A percentile compares a stretch with the other conserved stretches of the same genome.
Conservation (phyloP, 805 yeast genomes). For the Candida suzukii region DNA sequence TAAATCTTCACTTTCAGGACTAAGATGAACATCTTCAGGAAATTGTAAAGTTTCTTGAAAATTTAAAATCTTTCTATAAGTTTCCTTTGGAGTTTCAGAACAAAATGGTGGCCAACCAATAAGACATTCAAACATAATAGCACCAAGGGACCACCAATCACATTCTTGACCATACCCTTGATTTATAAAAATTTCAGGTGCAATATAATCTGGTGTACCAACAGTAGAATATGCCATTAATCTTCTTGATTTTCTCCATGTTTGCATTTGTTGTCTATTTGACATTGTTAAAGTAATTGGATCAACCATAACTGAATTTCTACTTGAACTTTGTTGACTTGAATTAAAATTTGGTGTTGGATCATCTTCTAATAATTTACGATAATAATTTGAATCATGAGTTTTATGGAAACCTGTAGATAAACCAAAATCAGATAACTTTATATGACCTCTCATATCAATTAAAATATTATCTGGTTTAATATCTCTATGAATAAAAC, state of each 20-base stretch:
- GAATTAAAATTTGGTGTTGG: constrained; percentile 15
- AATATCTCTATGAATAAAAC: constrained; percentile 94
- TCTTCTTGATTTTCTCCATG: constrained; percentile 90
- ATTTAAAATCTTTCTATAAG: constrained; percentile 83
- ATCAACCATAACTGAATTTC: constrained; percentile 85
- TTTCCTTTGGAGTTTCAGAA: constrained; percentile 90
- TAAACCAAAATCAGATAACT: constrained; percentile 67
- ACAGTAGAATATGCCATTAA: constrained; percentile 95
- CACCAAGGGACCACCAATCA: constrained; percentile 98
- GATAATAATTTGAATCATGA: constrained; percentile 82
- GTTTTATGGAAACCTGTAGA: constrained; percentile 92
- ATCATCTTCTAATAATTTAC: constrained; percentile 70
- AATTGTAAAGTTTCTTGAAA: constrained; percentile 85
- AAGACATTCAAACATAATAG: constrained; percentile 92
- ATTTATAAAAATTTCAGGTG: constrained; percentile 87
- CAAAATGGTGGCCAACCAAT: constrained; percentile 98
- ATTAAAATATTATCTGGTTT: constrained; percentile 89
- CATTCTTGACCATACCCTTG: constrained; percentile 97
- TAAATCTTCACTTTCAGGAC: constrained; percentile 84
- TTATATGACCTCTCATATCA: constrained; percentile 59
- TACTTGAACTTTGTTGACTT: constrained; percentile 28
- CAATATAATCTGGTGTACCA: constrained; percentile 94
- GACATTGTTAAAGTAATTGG: constrained; percentile 94
- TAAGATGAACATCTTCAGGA: constrained; percentile 87
- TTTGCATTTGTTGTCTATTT: constrained; percentile 89